Percentiles rank a stretch among this genome's conserved stretches.
Conservation (phyloP, 2,329 filamentous ascomycete genomes). For the Dactylellina leptospora region DNA sequence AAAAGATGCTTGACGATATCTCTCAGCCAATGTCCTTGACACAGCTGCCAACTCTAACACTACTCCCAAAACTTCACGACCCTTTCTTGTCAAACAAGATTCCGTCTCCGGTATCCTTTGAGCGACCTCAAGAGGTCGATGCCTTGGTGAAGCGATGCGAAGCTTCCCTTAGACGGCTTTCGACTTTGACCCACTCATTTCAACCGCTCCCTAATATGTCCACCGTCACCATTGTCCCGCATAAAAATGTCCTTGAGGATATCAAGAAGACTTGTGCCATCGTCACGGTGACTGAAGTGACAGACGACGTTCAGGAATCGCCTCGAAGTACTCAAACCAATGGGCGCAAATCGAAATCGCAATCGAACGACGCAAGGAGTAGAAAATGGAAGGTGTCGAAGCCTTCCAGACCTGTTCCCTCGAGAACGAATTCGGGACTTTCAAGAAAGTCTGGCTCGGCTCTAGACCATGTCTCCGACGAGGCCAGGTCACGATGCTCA, state of each 20-base stretch:
- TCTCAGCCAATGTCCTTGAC: conserved; percentile 47
- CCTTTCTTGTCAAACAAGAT: conserved; percentile 48
- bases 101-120: conserved; percentile 45
- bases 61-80: conserved; percentile 51
- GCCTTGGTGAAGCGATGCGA: conserved; percentile 53
- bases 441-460: conserved; percentile 43
- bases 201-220: conserved; percentile 53
- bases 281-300: conserved; percentile 45
- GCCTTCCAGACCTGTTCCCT: conserved; percentile 42
- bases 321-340: conserved; percentile 14
- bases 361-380: conserved; percentile 16
- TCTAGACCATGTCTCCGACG: conserved; percentile 38
- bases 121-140: conserved; percentile 52
- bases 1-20: conserved; percentile 52
- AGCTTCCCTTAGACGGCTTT: conserved; percentile 53
- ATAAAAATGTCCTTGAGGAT: conserved; percentile 31
- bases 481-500: conserved; percentile 36
- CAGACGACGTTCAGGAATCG: conserved; percentile 28
- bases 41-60: conserved; percentile 48
- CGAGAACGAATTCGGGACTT: conserved; percentile 47
- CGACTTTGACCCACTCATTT: conserved; percentile 52
- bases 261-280: conserved; percentile 36
- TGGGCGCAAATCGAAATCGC: conserved; percentile 21
- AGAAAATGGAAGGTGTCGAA: conserved; percentile 52
- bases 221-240: conserved; percentile 46